Evolutionary conservation across 2,329 filamentous ascomycete genomes (phyloP).

Genomic region (Arthrobotrys sphaeroides): DNA sequence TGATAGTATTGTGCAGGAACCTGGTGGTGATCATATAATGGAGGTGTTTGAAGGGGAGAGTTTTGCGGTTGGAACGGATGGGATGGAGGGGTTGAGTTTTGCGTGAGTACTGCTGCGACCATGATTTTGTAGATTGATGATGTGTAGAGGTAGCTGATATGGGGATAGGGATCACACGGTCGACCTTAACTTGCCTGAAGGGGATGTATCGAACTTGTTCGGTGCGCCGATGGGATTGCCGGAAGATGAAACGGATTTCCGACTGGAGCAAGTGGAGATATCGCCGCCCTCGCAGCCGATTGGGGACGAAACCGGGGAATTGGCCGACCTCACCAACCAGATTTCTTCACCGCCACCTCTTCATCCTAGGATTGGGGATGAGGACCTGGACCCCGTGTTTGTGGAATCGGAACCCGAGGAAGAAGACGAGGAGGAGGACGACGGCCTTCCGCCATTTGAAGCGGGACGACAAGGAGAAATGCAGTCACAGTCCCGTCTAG

Average conservation of each 20-base stretch:
- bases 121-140: neutral
- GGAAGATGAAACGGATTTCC: conserved; percentile 46
- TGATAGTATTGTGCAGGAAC: conserved; percentile 35
- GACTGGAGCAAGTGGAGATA: conserved; percentile 37
- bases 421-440: conserved; percentile 15
- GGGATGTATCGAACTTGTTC: conserved; percentile 35
- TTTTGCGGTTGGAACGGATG: conserved; percentile 25
- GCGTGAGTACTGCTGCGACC: conserved; percentile 8
- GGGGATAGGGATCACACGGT: conserved; percentile 19
- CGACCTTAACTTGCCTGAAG: conserved; percentile 16
- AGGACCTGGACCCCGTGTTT: neutral
- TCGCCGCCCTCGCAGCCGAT: conserved; percentile 1
- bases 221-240: conserved; percentile 32
- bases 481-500: neutral
- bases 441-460: conserved; percentile 4
- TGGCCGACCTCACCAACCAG: conserved; percentile 18
- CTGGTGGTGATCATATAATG: neutral
- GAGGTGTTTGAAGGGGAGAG: conserved; percentile 22
- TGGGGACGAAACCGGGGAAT: neutral
- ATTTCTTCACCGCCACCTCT: conserved; percentile 19
- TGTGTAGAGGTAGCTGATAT: neutral
- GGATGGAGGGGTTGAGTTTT: conserved; percentile 46
- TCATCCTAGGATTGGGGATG: neutral
- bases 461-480: neutral
- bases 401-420: conserved; percentile 26